Conservation (phyloP, 495 filamentous ascomycete genomes). For the Parachaetomium inaequale region DNA sequence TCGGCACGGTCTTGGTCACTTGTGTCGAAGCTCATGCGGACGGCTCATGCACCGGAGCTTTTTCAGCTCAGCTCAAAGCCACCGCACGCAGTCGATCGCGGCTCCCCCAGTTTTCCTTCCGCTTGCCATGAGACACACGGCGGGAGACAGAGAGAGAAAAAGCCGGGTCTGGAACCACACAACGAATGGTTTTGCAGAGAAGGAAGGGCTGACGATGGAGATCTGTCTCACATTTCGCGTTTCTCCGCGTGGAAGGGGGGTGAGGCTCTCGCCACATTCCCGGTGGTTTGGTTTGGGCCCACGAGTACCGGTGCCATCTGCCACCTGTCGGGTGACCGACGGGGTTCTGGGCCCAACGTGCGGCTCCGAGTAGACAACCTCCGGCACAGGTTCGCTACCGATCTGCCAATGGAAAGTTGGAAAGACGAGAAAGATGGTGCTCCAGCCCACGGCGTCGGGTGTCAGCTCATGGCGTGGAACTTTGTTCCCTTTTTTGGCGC, state of each 20-base stretch:
- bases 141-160: not conserved
- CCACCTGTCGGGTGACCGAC: not conserved
- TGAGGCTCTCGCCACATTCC: conserved; percentile 6
- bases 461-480: not conserved
- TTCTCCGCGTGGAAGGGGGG: not conserved
- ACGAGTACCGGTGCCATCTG: no score
- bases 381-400: not conserved
- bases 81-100: not conserved
- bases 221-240: not conserved
- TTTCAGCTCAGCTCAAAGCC: not conserved
- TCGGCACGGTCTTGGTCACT: not conserved
- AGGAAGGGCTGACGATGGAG: not conserved
- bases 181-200: not conserved
- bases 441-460: not conserved
- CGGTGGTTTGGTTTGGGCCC: not conserved
- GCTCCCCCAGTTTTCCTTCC: not conserved
- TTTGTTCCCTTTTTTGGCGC: not conserved
- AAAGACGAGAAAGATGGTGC: not conserved
- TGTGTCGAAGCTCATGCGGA: conserved; percentile 4
- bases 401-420: conserved; percentile 4
- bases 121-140: not conserved
- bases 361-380: not conserved
- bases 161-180: not conserved
- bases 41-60: not conserved
- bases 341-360: conserved; percentile 1